Evolutionary conservation across 139 green algal genomes (phyloP).

Genomic region (Desmodesmus armatus): DNA sequence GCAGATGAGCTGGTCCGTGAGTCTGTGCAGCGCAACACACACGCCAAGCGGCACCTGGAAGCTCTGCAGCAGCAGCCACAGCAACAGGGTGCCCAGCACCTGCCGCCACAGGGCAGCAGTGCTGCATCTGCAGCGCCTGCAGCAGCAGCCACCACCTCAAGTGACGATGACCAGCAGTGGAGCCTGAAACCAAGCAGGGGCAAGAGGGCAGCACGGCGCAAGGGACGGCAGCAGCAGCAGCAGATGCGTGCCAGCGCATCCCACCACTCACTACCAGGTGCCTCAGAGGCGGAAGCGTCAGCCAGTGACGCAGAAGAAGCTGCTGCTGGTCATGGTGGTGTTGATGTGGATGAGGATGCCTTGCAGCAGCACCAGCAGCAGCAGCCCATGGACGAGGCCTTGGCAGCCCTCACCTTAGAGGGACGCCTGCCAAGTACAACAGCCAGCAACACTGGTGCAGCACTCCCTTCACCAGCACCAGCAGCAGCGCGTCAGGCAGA

Average conservation of each 20-base stretch:
- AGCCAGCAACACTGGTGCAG: neutral
- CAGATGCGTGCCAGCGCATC: neutral
- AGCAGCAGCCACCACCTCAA: neutral
- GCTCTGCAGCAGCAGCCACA: slow-evolving; percentile 27
- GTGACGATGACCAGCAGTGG: slow-evolving; percentile 30
- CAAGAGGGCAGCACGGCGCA: neutral
- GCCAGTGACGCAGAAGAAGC: neutral
- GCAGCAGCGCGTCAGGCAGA: neutral
- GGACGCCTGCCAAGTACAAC: neutral
- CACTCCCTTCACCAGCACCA: neutral
- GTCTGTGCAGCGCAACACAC: slow-evolving; percentile 53
- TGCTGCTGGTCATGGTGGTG: neutral
- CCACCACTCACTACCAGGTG: too few relatives aligned
- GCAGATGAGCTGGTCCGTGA: slow-evolving; percentile 46
- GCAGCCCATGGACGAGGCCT: neutral
- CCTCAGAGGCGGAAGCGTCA: neutral
- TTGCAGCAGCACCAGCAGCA: slow-evolving; percentile 14
- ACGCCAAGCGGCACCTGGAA: slow-evolving; percentile 35
- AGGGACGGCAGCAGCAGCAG: slow-evolving; percentile 15
- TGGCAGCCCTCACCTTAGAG: neutral
- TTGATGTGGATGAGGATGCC: neutral
- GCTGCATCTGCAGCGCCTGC: neutral
- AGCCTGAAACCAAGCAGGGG: neutral
- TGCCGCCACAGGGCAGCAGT: neutral
- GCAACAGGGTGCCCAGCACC: neutral